Evolutionary conservation across 768 basidiomycete species (phyloP), one percentile per base, ranked within the genome.

Genomic region (Phlebiopsis flavidoalba): DNA sequence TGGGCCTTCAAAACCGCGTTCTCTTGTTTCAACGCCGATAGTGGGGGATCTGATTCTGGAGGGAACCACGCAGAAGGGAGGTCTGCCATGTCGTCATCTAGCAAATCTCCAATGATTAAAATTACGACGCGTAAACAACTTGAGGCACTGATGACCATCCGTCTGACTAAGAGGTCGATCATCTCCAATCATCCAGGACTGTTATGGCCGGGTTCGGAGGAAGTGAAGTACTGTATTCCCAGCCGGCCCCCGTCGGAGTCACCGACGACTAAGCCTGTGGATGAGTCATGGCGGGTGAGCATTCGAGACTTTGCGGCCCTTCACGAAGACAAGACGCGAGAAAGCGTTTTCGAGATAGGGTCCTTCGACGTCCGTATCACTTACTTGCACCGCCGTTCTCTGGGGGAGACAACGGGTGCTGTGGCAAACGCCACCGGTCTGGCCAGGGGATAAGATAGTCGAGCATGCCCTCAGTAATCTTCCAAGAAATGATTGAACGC

Each of bases 401-500:
- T 8, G 74, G 72, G 49, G 76, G 74, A 47, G 81, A 83, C 21
- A 93, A 79, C 15, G 93, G n/a, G 91, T 14, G 87, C 86, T 7
- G 89, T 91, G 5, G 91, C 84, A 68, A 94, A 94, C 15, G 92
- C 92, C 8, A 90, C 85, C 4, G 83, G 82, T 66, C 91, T n/a
- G n/a, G n/a, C n/a, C n/a, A n/a, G n/a, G n/a, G 89, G 4, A 89
- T 88, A n/a, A 94, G 79, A 66, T 91, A 88, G 66, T 93, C 90
- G 50, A 93, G 72, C 84, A 92, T 87, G 45, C 86, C 89, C 72
- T 93, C 90, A 78, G 93, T 88, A 53, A 89, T 89, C 65, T 82
- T 85, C 92, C 92, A 94, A n/a, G 68, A 93, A 94, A 66, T 91
- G 83, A 68, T 92, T 91, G 76, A 94, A 94, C 5, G 90, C 86